Evolutionary conservation across 148 eudicot species (phyloP), one percentile per base, ranked within the genome.

Genomic region (Pharnaceum exiguum): DNA sequence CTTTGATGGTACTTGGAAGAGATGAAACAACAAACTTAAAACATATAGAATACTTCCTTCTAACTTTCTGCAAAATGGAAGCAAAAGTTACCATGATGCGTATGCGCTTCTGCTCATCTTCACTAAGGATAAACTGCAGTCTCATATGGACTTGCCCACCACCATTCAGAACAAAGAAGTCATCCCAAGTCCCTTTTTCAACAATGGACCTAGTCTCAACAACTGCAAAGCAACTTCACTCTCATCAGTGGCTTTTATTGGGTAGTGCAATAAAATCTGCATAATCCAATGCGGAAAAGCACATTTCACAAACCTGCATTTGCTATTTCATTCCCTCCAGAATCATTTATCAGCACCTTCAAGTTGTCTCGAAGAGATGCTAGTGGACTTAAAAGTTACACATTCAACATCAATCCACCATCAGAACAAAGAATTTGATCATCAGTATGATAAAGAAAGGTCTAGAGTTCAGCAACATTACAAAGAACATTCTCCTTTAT

Each of bases 101-200:
- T 35, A 93, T 80, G 17, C 74, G 73, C 51, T 67, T 63, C 46
- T 75, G 82, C 56, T 88, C 99, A 19, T 85, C 86, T 57, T 93
- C 89, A 36, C 70, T 81, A 32, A 93, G 96, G 51, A 65, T 59
- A 55, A 93, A 85, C 31, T 70, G 75, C 63, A 88, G 71, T 67
- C 75, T 88, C 89, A 93, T 60, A 57, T 66, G 96, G 27, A 93
- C 75, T 25, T 75, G 66, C 7, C 96, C 95, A 28, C 95, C 89
- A 31, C 82, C 96, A 72, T 83, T 69, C 43, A 93, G 70, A 26
- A 82, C 72, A 51, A 93, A 77, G 30, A 65, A 39, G 67, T 93
- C 95, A 71, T 93, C 91, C 90, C 88, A 86, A 10, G 31, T 63
- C 51, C 88, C 99, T 57, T 78, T 88, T 75, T 93, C 89, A 33